Evolutionary conservation across 495 filamentous ascomycete species (phyloP), one percentile per base, ranked within the genome.

Genomic region (Aspergillus panamensis): DNA sequence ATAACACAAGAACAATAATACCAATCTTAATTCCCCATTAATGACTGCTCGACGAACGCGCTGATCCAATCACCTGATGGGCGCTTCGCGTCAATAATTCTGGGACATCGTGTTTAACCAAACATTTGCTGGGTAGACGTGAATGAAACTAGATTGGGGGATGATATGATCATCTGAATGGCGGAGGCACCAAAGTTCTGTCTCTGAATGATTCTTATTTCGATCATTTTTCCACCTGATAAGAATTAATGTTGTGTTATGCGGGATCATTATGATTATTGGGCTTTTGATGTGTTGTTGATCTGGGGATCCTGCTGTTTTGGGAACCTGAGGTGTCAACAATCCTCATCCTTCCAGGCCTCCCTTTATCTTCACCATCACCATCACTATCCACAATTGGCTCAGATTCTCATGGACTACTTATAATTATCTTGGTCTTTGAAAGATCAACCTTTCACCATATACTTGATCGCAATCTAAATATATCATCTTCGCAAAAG

Each of bases 1-100:
- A 17, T 14, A 56, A 14, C 21, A 44, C 42, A 39, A 19, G 49
- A 51, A 50, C 44, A 55, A 55, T 45, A 50, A 57, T 47, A 57
- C 48, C 21, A 51, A 57, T 45, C 3, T 4, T 12, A 19, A 45
- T 45, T 39, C 14, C 35, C 35, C 51, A 20, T 48, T 37, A 42
- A 59, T 47, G 48, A 20, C 49, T 17, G 30, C 14, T 50, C 21
- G 35, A 53, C 37, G 51, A 20, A 43, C 58, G 60, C 58, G 59
- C 60, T 61, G 58, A 48, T 53, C 62, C 57, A 68, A 68, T 65
- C 62, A 59, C 49, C 60, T 40, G 48, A 42, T 53, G 35, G 55
- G 61, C 61, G 55, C 52, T 61, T 63, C 65, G 62, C 65, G 62
- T 65, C 55, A 58, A 37, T 55, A 54, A 50, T 43, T 16, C 33